Conservation (phyloP, 2,329 filamentous ascomycete species). For the Phialophora tarda region DNA sequence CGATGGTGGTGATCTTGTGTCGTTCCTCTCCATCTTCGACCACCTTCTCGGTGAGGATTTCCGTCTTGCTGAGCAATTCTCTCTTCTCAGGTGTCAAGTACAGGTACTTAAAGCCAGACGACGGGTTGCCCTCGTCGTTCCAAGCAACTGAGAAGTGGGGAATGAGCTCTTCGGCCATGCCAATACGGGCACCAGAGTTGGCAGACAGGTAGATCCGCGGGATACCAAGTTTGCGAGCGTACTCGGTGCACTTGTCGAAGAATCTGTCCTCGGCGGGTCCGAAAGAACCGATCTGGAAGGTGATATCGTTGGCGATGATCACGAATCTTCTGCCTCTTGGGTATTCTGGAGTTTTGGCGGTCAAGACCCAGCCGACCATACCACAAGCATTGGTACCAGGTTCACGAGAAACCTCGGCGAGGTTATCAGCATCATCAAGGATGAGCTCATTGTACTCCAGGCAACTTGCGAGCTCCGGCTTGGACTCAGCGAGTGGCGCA, state of each 20-base stretch:
- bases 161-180: slow-evolving; percentile 94
- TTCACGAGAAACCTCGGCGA: slow-evolving; percentile 91
- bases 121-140: slow-evolving; percentile 82
- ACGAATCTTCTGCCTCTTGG: slow-evolving; percentile 90
- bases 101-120: slow-evolving; percentile 93
- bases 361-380: slow-evolving; percentile 98
- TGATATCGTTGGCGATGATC: slow-evolving; percentile 98
- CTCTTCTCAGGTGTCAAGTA: slow-evolving; percentile 88
- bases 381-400: slow-evolving; percentile 94
- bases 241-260: slow-evolving; percentile 98
- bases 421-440: slow-evolving; percentile 87
- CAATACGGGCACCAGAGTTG: slow-evolving; percentile 97
- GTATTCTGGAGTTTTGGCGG: slow-evolving; percentile 93
- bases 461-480: slow-evolving; percentile 85
- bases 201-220: slow-evolving; percentile 97
- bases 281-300: slow-evolving; percentile 97
- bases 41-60: slow-evolving; percentile 87
- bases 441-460: slow-evolving; percentile 94
- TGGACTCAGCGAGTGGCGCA: slow-evolving; percentile 74
- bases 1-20: slow-evolving; percentile 90
- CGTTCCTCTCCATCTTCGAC: slow-evolving; percentile 85
- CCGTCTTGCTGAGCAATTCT: slow-evolving; percentile 80
- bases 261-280: slow-evolving; percentile 95
- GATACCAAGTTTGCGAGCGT: slow-evolving; percentile 91
- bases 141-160: slow-evolving; percentile 96